A percentile compares a stretch with the other conserved stretches of the same genome.
Evolutionary conservation across 768 basidiomycete genomes (phyloP).

Genomic region (Termitomyces sp.): DNA sequence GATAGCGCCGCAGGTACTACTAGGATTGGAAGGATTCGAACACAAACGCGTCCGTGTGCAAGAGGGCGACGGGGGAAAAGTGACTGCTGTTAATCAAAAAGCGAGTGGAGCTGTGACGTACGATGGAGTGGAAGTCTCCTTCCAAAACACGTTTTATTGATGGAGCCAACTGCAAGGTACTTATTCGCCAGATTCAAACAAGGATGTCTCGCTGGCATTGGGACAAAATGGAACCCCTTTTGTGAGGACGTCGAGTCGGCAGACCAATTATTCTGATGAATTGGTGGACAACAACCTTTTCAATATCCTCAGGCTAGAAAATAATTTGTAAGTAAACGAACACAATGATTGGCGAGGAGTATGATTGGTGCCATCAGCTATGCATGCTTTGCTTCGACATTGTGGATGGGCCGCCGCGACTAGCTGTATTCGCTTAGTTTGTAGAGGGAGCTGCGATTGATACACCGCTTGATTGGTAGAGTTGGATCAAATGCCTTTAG

Average conservation of each 20-base stretch:
- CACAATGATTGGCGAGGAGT: background rate
- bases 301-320: background rate
- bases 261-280: background rate
- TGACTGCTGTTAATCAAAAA: background rate
- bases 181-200: background rate
- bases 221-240: background rate
- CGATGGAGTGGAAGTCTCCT: too few species aligned
- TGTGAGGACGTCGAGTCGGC: background rate
- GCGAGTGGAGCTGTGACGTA: background rate
- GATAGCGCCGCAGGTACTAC: background rate
- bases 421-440: background rate
- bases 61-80: background rate
- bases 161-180: background rate
- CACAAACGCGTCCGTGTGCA: background rate
- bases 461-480: background rate
- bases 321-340: background rate
- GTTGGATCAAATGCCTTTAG: background rate
- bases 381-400: background rate
- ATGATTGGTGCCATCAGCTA: background rate
- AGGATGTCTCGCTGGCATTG: background rate
- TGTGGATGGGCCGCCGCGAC: background rate
- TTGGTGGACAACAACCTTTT: background rate
- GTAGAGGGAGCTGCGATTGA: background rate
- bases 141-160: too few species aligned
- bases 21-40: background rate